Conservation (phyloP, 1,284 basidiomycete species). For the Baeospora myosura region DNA sequence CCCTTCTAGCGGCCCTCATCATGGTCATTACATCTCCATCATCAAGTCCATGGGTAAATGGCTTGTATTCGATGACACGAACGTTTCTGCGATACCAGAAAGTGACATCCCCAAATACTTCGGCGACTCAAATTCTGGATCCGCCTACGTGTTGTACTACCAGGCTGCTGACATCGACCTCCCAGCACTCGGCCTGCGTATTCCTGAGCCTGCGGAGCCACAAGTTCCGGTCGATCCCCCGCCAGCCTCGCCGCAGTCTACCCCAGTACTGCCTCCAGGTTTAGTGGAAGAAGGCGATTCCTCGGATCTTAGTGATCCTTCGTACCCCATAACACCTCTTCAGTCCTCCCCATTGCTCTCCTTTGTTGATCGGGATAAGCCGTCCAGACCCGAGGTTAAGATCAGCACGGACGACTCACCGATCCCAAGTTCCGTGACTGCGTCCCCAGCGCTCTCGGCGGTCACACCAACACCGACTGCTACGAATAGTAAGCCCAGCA, state of each 20-base stretch:
- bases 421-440: background rate
- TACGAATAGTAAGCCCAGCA: background rate
- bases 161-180: conserved; percentile 85
- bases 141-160: conserved; percentile 96
- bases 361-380: conserved; percentile 14
- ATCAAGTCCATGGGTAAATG: conserved; percentile 82
- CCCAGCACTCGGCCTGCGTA: conserved; percentile 56
- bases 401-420: conserved; percentile 3
- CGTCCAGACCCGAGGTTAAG: too few species aligned
- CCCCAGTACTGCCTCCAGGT: conserved; percentile 43
- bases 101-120: conserved; percentile 89
- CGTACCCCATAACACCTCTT: conserved; percentile 19
- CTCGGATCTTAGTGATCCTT: conserved; percentile 27
- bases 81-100: conserved; percentile 83
- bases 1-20: conserved; percentile 75
- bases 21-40: conserved; percentile 96
- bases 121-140: conserved; percentile 83
- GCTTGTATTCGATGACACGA: conserved; percentile 95
- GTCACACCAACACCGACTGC: background rate
- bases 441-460: background rate
- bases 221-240: conserved; percentile 18
- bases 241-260: conserved; percentile 15
- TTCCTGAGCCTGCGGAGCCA: conserved; percentile 12
- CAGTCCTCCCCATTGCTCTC: conserved; percentile 14
- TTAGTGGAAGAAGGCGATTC: conserved; percentile 32